A percentile compares a stretch with the other conserved stretches of the same genome.
phyloP scores from a whole-genome alignment of 306 rosid species.

The Cucumis hystrix region DNA sequence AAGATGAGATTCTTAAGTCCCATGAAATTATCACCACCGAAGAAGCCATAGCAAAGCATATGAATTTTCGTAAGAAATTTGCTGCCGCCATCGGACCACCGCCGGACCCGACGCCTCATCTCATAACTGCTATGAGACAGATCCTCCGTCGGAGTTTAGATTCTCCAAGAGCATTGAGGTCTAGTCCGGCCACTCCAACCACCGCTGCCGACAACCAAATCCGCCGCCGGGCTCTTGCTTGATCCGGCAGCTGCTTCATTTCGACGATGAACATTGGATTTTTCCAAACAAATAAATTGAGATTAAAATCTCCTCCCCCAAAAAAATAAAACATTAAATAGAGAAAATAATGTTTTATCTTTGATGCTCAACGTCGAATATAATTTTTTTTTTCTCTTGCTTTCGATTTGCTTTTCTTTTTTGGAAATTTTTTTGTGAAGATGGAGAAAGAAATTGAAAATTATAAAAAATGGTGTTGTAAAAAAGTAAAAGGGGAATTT shows the following conservation, averaged over 20 bases:
- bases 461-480: no score
- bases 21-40: conserved; percentile 57
- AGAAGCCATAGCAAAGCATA: conserved; percentile 70
- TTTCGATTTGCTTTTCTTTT: background rate
- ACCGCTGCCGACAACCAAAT: background rate
- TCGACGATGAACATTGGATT: background rate
- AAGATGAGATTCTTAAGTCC: conserved; percentile 70
- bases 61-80: conserved; percentile 63
- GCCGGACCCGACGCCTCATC: conserved; percentile 50
- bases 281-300: background rate
- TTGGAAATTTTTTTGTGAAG: no score
- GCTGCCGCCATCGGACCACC: conserved; percentile 58
- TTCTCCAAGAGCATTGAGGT: conserved; percentile 50
- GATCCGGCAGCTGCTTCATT: background rate
- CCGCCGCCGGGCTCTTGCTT: background rate
- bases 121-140: conserved; percentile 81
- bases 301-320: background rate
- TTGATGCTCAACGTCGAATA: background rate
- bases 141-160: conserved; percentile 71
- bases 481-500: no score
- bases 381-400: background rate
- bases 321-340: background rate
- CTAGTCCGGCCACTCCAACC: conserved; percentile 42
- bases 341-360: background rate
- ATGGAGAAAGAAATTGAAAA: background rate